These are phyloP conservation scores for Aspergillus jensenii DNA, from an alignment of 2,329 filamentous ascomycete species.

Conservation along the genomic window DNA sequence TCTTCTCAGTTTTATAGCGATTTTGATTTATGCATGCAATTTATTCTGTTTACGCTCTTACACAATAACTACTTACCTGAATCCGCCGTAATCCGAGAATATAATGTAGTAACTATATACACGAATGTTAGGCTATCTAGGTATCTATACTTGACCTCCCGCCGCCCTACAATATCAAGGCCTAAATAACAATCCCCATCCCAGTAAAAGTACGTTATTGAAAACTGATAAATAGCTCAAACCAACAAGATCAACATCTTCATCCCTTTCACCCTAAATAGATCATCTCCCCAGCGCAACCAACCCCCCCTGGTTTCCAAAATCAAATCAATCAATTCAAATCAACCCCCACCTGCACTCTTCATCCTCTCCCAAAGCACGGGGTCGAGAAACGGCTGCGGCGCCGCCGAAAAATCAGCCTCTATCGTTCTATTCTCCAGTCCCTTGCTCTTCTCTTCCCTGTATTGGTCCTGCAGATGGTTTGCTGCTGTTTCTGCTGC, in stretches of 20 bases:
- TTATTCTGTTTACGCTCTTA: not conserved
- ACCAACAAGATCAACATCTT: not conserved
- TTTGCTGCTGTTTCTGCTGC: too few species aligned
- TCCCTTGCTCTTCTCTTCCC: not conserved
- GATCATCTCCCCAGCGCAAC: not conserved
- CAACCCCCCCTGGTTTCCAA: not conserved
- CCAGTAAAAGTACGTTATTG: not conserved
- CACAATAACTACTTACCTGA: too few species aligned
- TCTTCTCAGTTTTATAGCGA: not conserved
- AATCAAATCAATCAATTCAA: not conserved
- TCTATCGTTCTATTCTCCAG: not conserved
- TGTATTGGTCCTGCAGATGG: not conserved
- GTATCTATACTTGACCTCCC: not conserved
- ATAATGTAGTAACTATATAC: not conserved
- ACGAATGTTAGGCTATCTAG: not conserved
- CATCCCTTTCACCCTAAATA: not conserved
- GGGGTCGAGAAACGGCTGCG: conserved; percentile 43
- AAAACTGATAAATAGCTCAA: not conserved
- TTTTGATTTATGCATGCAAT: not conserved
- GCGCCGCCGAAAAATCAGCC: conserved; percentile 28
- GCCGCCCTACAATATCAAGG: not conserved
- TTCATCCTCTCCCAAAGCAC: conserved; percentile 30
- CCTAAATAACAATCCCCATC: not conserved
- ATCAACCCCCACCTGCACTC: not conserved
- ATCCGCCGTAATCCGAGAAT: not conserved